Conservation (phyloP, 768 basidiomycete genomes). For the Chalciporus piperatus region DNA sequence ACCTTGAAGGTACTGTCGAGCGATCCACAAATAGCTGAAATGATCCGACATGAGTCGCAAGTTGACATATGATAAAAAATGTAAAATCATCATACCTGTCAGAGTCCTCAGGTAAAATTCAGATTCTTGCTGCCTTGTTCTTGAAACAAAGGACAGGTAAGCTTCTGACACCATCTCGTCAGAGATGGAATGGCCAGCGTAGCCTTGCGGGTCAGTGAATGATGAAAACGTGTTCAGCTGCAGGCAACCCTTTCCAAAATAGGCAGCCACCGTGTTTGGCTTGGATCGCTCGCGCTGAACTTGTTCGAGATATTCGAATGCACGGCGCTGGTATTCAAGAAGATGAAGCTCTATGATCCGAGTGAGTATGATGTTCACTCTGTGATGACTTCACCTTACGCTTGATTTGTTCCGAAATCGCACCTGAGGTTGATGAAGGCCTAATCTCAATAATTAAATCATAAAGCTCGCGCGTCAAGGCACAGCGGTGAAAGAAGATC, state of each 20-base stretch:
- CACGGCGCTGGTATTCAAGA: constrained; percentile 14
- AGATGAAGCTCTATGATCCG: constrained; percentile 21
- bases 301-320: constrained; percentile 15
- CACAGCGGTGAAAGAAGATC: constrained; percentile 20
- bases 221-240: neutral
- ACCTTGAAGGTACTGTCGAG: constrained; percentile 19
- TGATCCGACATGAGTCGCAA: too few relatives aligned
- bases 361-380: neutral
- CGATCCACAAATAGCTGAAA: constrained; percentile 5
- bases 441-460: constrained; percentile 25
- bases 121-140: neutral
- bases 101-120: neutral
- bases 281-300: neutral
- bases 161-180: constrained; percentile 22
- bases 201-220: neutral
- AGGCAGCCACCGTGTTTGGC: neutral
- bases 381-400: constrained; percentile 8
- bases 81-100: neutral
- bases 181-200: constrained; percentile 9
- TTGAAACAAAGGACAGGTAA: constrained; percentile 13
- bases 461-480: constrained; percentile 21
- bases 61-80: too few relatives aligned
- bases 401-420: constrained; percentile 21
- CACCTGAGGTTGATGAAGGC: constrained; percentile 14
- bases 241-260: neutral